Percentiles rank a stretch among this genome's conserved stretches.
phyloP scores from a whole-genome alignment of 2,329 filamentous ascomycete genomes.

The Colletotrichum sp. region DNA sequence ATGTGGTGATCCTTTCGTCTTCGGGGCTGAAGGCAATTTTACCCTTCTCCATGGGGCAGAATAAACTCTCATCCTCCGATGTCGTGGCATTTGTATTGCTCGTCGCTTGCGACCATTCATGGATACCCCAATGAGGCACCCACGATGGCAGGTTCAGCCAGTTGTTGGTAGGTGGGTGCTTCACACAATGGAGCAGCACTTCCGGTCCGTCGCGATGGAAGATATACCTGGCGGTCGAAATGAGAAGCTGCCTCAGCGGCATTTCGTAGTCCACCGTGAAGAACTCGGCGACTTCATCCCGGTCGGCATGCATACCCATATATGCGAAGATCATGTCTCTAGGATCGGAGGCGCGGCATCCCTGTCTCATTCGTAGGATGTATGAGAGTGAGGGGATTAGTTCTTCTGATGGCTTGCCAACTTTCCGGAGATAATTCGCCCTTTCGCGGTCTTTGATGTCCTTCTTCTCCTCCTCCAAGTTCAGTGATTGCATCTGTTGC shows the following conservation, averaged over 20 bases:
- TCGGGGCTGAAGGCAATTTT: too few species aligned
- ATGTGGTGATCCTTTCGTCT: too few species aligned
- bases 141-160: not conserved
- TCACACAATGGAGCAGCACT: not conserved
- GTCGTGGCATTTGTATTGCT: not conserved
- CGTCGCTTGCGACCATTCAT: not conserved
- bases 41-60: fast-evolving
- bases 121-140: not conserved
- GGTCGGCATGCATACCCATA: not conserved
- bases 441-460: too few species aligned
- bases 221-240: not conserved
- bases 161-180: fast-evolving
- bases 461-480: not conserved
- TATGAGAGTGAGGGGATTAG: fast-evolving
- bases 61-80: not conserved
- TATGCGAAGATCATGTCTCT: not conserved
- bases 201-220: fast-evolving
- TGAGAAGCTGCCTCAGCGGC: not conserved
- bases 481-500: not conserved
- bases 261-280: not conserved
- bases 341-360: not conserved
- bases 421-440: fast-evolving
- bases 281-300: not conserved
- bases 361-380: not conserved
- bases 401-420: too few species aligned